Base-by-base conservation (phyloP, 345 rosid species). In the Hibiscus trionum region DNA sequence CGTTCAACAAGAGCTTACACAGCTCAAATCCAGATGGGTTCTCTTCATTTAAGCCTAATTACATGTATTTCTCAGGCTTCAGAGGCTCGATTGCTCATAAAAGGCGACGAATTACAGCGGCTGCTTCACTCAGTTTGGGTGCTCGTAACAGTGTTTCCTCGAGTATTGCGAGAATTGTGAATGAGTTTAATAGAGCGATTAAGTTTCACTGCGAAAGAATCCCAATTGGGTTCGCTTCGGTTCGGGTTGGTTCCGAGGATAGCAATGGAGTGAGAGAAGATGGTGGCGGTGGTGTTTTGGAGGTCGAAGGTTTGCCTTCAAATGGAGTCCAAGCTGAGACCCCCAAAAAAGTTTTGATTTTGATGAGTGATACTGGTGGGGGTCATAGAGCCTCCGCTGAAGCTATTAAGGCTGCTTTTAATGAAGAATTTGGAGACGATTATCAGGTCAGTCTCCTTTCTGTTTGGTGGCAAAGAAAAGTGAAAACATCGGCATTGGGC, bases 361-460 rank as follows among this genome's bases (percentile, higher is more conserved):
- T 96, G 89, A 96, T 96, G 99, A 96, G 97, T 74, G 99, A 96
- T 68, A 96, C 99, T 17, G 99, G 99, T 39, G 99, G 99, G 8
- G 99, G 99, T 53, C 99, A 96, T 63, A 69, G 99, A 79, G 97
- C 99, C 59, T 96, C 99, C 15, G 99, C 99, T 2, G 99, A 96
- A 80, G 99, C 99, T 53, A 93, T 96, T 35, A 91, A 82, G 78
- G 85, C 94, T 24, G 97, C 99, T 1, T 93, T 93, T 64, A 66
- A 86, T 33, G 90, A 96, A 57, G 91, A 84, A 77, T 96, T 81
- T 77, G 99, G 99, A 3, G 88, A 93, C 56, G 89, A 88, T 27
- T 96, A 96, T 77, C 89, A 91, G 96, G 99, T 95, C 76, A 78
- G 91, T 64, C 59, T 37, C 26, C 11, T 15, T 77, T 52, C 44